Percentiles rank a stretch among this genome's conserved stretches.
Conservation (phyloP, 2,329 filamentous ascomycete species). For the Escovopsis weberi region DNA sequence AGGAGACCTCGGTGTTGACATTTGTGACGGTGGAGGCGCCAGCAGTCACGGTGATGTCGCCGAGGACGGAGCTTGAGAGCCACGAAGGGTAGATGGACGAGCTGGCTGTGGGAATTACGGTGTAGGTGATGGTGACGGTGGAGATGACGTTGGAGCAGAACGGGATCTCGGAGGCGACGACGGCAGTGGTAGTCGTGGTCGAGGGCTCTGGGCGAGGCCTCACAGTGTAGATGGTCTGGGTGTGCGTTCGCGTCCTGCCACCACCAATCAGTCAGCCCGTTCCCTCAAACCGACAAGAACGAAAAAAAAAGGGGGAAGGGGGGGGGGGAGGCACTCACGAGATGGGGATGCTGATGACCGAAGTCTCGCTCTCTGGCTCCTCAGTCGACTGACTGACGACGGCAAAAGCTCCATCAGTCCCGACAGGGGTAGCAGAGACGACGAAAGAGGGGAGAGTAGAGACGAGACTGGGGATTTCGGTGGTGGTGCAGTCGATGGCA, state of each 20-base stretch:
- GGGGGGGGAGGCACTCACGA: conserved; percentile 16
- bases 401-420: conserved; percentile 3
- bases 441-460: conserved; percentile 3
- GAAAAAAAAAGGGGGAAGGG: not conserved
- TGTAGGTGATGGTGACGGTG: conserved; percentile 14
- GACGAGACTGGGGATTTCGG: conserved; percentile 6
- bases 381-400: not conserved
- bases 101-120: conserved; percentile 6
- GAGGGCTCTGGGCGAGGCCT: conserved; percentile 7
- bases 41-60: conserved; percentile 14
- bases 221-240: conserved; percentile 20
- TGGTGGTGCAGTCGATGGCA: conserved; percentile 9
- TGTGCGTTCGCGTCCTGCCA: conserved; percentile 18
- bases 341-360: conserved; percentile 16
- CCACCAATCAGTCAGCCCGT: too few relatives aligned
- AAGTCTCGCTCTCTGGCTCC: not conserved
- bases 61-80: conserved; percentile 6
- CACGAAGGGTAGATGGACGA: conserved; percentile 1
- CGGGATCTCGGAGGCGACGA: conserved; percentile 2
- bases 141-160: conserved; percentile 7
- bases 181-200: conserved; percentile 9
- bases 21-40: conserved; percentile 13
- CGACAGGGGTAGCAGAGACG: conserved; percentile 7
- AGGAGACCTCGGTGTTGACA: conserved; percentile 10
- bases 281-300: not conserved